Base-by-base conservation (phyloP, 805 yeast species). In the Yarrowia sp. region DNA sequence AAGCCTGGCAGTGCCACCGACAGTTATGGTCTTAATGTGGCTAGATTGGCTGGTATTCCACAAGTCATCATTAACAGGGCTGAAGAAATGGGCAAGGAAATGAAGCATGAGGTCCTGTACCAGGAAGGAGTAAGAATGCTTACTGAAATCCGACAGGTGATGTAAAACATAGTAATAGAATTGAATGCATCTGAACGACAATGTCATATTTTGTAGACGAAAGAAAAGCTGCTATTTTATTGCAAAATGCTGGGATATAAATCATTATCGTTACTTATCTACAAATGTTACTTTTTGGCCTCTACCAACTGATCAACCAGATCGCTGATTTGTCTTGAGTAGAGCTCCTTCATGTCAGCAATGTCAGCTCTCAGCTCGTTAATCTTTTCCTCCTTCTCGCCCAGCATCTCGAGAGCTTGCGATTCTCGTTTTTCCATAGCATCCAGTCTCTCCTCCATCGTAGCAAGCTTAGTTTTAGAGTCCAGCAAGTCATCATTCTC, bases 311-410 rank as follows among this genome's bases (percentile, higher is more conserved):
- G 73, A 46, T 83, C 87, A 48, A 91, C 85, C 83, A 93, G 81
- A 68, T 92, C 95, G 74, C 90, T 96, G 48, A 93, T 92, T 75
- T 93, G 99, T 67, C 83, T 83, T 67, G 85, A 81, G 74, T 91
- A 82, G 79, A 95, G 79, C 52, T 90, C 96, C 75, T 95, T 95
- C 75, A 93, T 80, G 75, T 95, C 99, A 4, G 80, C 82, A 17
- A 95, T 93, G 72, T 95, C 99, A 8, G 96, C 96, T 68, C 81
- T 82, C 51, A 95, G 80, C 74, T 95, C 99, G 65, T 86, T 89
- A 5, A 90, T 93, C 67, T 80, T 81, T 73, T 96, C 99, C 6
- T 90, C 82, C 73, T 92, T 92, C 72, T 92, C 97, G 6, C 97
- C 97, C 16, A 93, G 79, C 65, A 89, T 72, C 69, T 85, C 89